Percentiles rank a stretch among this genome's conserved stretches.
These are phyloP conservation scores for Podaxis carcinomalis DNA, from an alignment of 768 basidiomycete species.

Conservation along the genomic window DNA sequence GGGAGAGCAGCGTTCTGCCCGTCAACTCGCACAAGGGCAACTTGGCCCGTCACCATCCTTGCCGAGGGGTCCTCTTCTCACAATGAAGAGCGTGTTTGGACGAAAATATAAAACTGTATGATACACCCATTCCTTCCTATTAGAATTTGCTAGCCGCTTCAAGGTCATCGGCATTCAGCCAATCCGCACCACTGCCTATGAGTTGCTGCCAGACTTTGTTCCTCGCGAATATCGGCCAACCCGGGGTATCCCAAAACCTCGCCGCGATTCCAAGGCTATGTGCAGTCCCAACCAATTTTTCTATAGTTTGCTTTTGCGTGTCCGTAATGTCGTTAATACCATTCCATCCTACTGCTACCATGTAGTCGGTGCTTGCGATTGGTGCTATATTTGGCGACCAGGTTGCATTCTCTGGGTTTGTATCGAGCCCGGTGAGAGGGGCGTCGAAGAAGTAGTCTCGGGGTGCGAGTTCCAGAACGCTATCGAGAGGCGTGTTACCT, in stretches of 20 bases:
- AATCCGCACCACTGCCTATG: conserved; percentile 40
- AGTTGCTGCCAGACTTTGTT: conserved; percentile 41
- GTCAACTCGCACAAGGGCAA: conserved; percentile 51
- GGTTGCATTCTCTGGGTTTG: conserved; percentile 27
- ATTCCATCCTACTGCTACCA: conserved; percentile 39
- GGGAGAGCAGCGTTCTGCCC: conserved; percentile 52
- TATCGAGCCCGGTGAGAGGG: conserved; percentile 36
- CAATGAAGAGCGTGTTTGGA: conserved; percentile 28
- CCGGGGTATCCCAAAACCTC: conserved; percentile 52
- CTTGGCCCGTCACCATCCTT: conserved; percentile 29
- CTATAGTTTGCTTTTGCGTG: conserved; percentile 33
- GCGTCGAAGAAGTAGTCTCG: conserved; percentile 52
- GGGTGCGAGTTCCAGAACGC: conserved; percentile 37
- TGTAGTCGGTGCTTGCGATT: conserved; percentile 48
- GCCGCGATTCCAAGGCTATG: conserved; percentile 40
- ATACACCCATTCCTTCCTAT: not conserved
- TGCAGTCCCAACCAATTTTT: conserved; percentile 36
- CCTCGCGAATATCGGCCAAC: conserved; percentile 40
- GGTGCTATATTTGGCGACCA: conserved; percentile 41
- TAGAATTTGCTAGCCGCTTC: conserved; percentile 34
- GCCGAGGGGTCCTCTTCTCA: conserved; percentile 20
- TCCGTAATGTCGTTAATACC: conserved; percentile 40
- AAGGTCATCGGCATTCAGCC: conserved; percentile 51
- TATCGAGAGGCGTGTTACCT: conserved; percentile 46
- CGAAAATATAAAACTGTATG: conserved; percentile 22